These are phyloP conservation scores for Aspergillus tamarii DNA, from an alignment of 2,329 filamentous ascomycete species.

Conservation along the genomic window DNA sequence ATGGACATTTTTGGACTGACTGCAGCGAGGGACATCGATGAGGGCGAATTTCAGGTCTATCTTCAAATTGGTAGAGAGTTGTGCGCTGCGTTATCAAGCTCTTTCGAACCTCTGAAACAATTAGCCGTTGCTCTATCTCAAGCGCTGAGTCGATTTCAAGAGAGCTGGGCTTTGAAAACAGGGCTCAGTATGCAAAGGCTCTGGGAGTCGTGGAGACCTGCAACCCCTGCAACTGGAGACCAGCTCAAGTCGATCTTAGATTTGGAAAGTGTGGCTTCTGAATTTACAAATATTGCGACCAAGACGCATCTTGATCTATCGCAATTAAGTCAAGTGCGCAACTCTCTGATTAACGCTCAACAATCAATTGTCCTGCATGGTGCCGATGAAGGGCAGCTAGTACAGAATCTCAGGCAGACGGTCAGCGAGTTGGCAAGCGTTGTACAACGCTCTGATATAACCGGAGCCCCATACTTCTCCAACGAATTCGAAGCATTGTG, in stretches of 20 bases:
- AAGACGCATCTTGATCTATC: slow-evolving; percentile 40
- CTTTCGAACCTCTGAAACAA: slow-evolving; percentile 28
- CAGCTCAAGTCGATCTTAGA: slow-evolving; percentile 41
- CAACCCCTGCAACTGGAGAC: slow-evolving; percentile 45
- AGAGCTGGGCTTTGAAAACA: slow-evolving; percentile 72
- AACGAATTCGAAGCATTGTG: slow-evolving; percentile 52
- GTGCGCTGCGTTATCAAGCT: slow-evolving; percentile 36
- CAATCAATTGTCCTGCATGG: slow-evolving; percentile 39
- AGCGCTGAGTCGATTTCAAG: slow-evolving; percentile 61
- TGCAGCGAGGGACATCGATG: slow-evolving; percentile 49
- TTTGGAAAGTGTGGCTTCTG: slow-evolving; percentile 38
- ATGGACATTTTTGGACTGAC: slow-evolving; percentile 53
- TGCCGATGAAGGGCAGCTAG: slow-evolving; percentile 39
- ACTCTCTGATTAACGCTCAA: slow-evolving; percentile 45
- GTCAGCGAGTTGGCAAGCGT: slow-evolving; percentile 40
- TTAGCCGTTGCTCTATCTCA: slow-evolving; percentile 33
- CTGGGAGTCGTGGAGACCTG: slow-evolving; percentile 73
- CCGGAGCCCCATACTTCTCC: slow-evolving; percentile 47
- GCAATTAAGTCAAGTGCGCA: slow-evolving; percentile 39
- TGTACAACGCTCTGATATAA: slow-evolving; percentile 33
- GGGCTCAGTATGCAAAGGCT: slow-evolving; percentile 79
- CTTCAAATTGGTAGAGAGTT: slow-evolving; percentile 46
- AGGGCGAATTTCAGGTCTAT: slow-evolving; percentile 59
- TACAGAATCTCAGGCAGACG: slow-evolving; percentile 42
- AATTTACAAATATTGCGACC: slow-evolving; percentile 42